Percentiles rank a stretch among this genome's conserved stretches.
Evolutionary conservation across 805 yeast genomes (phyloP).

Genomic region (Kuraishia borneana): DNA sequence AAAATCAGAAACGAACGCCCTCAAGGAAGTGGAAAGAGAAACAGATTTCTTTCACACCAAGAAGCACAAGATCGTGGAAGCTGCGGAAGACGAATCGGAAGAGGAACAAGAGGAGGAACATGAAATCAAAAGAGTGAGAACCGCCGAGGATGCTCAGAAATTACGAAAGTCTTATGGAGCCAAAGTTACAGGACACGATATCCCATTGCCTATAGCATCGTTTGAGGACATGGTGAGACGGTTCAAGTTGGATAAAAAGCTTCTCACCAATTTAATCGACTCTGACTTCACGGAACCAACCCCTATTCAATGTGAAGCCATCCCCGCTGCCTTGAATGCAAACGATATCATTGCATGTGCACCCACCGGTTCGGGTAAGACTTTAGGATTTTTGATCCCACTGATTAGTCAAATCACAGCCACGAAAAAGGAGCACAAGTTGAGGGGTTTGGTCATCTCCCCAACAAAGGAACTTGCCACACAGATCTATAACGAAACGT

Average conservation of each 20-base stretch:
- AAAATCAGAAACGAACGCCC: constrained; percentile 25
- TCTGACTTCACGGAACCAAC: constrained; percentile 81
- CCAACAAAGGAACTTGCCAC: constrained; percentile 93
- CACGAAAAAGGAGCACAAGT: constrained; percentile 29
- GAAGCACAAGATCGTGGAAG: constrained; percentile 17
- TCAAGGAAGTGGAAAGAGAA: constrained; percentile 52
- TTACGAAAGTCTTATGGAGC: constrained; percentile 51
- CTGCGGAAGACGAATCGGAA: constrained; percentile 14
- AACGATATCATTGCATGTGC: constrained; percentile 90
- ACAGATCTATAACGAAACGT: constrained; percentile 69
- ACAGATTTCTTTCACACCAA: constrained; percentile 73
- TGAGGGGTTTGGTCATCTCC: constrained; percentile 71
- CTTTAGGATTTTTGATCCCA: constrained; percentile 83
- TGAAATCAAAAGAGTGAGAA: constrained; percentile 31
- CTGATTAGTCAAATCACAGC: constrained; percentile 39
- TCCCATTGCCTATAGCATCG: constrained; percentile 86
- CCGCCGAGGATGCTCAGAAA: constrained; percentile 44
- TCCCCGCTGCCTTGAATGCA: constrained; percentile 58
- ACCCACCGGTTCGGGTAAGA: constrained; percentile 98
- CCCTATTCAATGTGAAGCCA: constrained; percentile 83
- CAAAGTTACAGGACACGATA: constrained; percentile 73
- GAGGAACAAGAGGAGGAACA: constrained; percentile 17
- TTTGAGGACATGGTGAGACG: constrained; percentile 71
- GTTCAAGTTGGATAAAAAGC: constrained; percentile 47
- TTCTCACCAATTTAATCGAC: constrained; percentile 52